phyloP scores from a whole-genome alignment of 2,329 filamentous ascomycete species.

The Colletotrichum scovillei region DNA sequence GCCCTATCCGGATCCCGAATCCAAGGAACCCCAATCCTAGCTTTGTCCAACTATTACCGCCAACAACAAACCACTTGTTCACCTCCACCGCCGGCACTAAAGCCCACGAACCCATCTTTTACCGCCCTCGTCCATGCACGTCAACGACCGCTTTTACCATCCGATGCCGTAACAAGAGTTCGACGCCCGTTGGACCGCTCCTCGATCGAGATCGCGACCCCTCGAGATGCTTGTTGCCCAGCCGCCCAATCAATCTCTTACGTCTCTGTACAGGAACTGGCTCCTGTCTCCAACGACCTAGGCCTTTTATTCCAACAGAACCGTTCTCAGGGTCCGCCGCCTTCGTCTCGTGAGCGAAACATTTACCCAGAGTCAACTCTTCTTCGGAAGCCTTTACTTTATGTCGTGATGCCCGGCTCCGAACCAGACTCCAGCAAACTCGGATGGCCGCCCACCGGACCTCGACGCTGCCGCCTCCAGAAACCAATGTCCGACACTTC shows the following conservation, averaged over 20 bases:
- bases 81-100: not conserved
- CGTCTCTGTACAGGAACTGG: slow-evolving; percentile 9
- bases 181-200: slow-evolving; percentile 6
- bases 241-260: slow-evolving; percentile 13
- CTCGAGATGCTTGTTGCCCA: not conserved
- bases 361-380: not conserved
- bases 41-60: slow-evolving; percentile 5
- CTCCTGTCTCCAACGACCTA: slow-evolving; percentile 2
- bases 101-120: not conserved
- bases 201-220: slow-evolving; percentile 30
- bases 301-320: not conserved
- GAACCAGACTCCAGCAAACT: not conserved
- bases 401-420: slow-evolving; percentile 6
- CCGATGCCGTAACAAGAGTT: slow-evolving; percentile 19
- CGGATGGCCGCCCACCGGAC: slow-evolving; percentile 8
- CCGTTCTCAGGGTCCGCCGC: not conserved
- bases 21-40: slow-evolving; percentile 21
- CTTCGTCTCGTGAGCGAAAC: slow-evolving; percentile 10
- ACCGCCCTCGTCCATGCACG: slow-evolving; percentile 26
- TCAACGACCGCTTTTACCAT: slow-evolving; percentile 26
- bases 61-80: slow-evolving; percentile 9
- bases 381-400: not conserved
- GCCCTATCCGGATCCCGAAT: slow-evolving; percentile 9
- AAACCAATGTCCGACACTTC: slow-evolving; percentile 32
- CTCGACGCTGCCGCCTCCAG: slow-evolving; percentile 3